A percentile compares a stretch with the other conserved stretches of the same genome.
Evolutionary conservation across 805 yeast species (phyloP).

Genomic region (Monosporozyma aquatica): DNA sequence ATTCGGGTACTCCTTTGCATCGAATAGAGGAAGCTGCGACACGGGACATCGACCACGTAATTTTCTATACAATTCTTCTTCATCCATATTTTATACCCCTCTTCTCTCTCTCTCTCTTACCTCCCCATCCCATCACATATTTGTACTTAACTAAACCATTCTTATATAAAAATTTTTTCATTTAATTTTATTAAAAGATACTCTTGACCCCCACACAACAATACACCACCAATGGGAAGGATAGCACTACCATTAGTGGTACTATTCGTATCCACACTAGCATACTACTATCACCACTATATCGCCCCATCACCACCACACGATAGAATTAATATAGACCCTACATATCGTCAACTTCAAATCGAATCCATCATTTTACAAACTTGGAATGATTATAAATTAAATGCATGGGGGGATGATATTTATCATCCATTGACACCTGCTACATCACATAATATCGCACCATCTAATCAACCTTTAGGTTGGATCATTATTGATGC

Average conservation of each 20-base stretch:
- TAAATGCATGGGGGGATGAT: constrained; percentile 79
- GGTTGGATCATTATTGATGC: constrained; percentile 94
- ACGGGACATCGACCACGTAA: constrained; percentile 13
- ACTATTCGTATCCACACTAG: background rate
- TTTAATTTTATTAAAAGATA: background rate
- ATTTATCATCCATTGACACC: constrained; percentile 56
- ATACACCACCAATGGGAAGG: background rate
- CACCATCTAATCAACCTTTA: constrained; percentile 51
- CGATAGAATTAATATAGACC: background rate
- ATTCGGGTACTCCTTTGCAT: too few relatives aligned
- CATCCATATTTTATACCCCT: background rate
- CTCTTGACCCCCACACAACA: background rate
- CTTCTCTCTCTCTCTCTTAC: background rate
- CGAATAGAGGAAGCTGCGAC: background rate
- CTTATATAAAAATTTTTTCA: background rate
- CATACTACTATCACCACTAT: background rate
- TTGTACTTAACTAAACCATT: background rate
- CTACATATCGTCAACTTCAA: constrained; percentile 23
- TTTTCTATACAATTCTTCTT: background rate
- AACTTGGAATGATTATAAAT: constrained; percentile 63
- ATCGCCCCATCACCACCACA: too few relatives aligned
- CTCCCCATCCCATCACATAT: background rate
- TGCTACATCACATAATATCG: constrained; percentile 61
- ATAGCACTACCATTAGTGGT: background rate
- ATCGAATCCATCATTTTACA: constrained; percentile 63